Evolutionary conservation across 768 basidiomycete species (phyloP), one percentile per base, ranked within the genome.

Genomic region (Boletus fagicola): DNA sequence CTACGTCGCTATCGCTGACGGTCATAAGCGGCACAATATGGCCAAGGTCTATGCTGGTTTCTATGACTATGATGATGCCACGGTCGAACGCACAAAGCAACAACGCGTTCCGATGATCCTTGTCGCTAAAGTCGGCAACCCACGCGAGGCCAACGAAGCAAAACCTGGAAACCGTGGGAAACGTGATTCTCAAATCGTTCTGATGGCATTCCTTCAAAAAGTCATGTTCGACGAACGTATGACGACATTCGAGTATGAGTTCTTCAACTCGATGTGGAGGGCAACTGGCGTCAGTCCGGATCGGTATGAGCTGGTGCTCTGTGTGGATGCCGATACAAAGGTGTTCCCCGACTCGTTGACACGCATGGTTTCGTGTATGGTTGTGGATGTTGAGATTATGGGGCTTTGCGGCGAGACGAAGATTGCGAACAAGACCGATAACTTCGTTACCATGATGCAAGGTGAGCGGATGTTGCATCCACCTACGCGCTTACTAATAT

Each of bases 151-250:
- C n/a, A 82, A 76, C 68, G 96, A 98, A 57, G 64, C 90, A 24
- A 98, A 99, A 73, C 95, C 97, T 1, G 97, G 97, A 57, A 98
- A 99, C 74, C 88, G 97, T 72, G 97, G 97, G 48, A 99, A 98
- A 76, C 96, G 97, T 60, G 97, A 99, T 77, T 90, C 87, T 69
- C 97, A 99, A 74, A 95, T 99, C 65, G 89, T 99, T 50, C 78
- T 98, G 59, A 99, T 99, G 97, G 82, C 83, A 20, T 98, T 98
- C 81, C 78, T 98, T 70, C 97, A 99, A 74, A 98, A 97, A 73
- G 94, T 98, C 65, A 97, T 99, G 95, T 98, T 98, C 65, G 97
- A 99, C 74, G 97, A 99, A 78, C 86, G 97, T 51, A 98, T 99
- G 96, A 97, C 96, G 59, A 96, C 92, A 53, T 95, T 99, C 71